These are phyloP conservation scores for Ophiocordyceps unilateralis DNA, from an alignment of 2,329 filamentous ascomycete genomes.

Conservation along the genomic window DNA sequence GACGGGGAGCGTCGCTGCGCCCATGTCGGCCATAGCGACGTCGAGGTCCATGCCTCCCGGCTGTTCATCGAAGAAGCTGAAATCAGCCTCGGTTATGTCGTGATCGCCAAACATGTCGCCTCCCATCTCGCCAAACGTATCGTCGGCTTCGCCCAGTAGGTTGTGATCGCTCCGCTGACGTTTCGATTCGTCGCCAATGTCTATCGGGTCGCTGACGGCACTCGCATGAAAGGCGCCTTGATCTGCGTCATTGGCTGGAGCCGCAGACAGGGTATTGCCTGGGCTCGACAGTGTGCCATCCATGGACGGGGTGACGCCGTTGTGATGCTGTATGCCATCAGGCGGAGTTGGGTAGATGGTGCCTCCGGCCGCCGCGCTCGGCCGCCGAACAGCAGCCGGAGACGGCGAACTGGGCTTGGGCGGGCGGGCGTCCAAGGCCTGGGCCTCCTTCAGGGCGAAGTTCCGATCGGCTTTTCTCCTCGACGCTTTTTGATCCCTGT, in stretches of 20 bases:
- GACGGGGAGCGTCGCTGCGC: constrained; percentile 3
- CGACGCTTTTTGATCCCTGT: constrained; percentile 28
- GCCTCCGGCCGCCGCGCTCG: constrained; percentile 27
- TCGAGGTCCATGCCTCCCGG: constrained; percentile 24
- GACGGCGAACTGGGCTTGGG: constrained; percentile 31
- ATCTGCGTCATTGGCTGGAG: constrained; percentile 14
- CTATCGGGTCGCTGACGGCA: constrained; percentile 7
- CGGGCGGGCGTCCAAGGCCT: constrained; percentile 23
- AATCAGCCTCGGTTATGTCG: constrained; percentile 66
- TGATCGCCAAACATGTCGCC: constrained; percentile 56
- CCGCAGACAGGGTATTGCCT: constrained; percentile 21
- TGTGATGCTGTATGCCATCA: constrained; percentile 39
- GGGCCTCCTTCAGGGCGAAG: constrained; percentile 22
- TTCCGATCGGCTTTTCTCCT: constrained; percentile 35
- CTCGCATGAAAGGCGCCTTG: constrained; percentile 7
- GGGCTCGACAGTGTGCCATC: constrained; percentile 40
- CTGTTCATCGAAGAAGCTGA: constrained; percentile 64
- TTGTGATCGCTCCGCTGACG: constrained; percentile 24
- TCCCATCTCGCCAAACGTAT: constrained; percentile 52
- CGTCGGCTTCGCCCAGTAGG: constrained; percentile 30
- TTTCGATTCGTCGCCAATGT: constrained; percentile 21
- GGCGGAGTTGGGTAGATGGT: constrained; percentile 58
- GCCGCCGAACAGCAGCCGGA: constrained; percentile 30
- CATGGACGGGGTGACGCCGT: constrained; percentile 36
- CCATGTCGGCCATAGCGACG: constrained; percentile 11